A percentile compares a stretch with the other conserved stretches of the same genome.
Evolutionary conservation across 352 stramenopile species (phyloP).

Genomic region (Globisporangium paddicum): DNA sequence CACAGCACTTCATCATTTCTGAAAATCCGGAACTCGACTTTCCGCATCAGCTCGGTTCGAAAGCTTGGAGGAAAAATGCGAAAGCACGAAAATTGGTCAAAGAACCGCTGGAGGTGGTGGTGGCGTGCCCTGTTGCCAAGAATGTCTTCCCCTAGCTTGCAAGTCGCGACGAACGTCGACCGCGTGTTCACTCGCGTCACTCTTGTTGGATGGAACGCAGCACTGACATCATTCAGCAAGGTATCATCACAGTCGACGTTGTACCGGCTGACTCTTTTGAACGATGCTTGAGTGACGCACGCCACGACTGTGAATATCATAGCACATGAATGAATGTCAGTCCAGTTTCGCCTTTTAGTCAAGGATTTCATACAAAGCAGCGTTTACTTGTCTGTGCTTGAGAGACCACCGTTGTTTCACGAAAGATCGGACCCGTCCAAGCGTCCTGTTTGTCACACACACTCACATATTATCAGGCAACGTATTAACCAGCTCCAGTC

Average conservation of each 20-base stretch:
- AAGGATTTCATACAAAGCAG: background rate
- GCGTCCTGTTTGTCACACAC: background rate
- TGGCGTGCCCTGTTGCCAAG: background rate
- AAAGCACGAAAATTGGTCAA: conserved; percentile 36
- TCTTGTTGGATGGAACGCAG: conserved; percentile 13
- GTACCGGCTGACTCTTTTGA: conserved; percentile 30
- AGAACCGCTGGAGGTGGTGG: conserved; percentile 20
- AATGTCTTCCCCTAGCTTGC: conserved; percentile 6
- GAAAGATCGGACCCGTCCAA: conserved; percentile 20
- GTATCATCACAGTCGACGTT: conserved; percentile 23
- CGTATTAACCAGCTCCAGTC: background rate
- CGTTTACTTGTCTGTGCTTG: conserved; percentile 35
- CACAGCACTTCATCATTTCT: conserved; percentile 28
- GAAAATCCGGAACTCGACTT: conserved; percentile 23
- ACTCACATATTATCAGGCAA: background rate
- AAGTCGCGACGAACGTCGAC: conserved; percentile 8
- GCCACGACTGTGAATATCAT: conserved; percentile 25
- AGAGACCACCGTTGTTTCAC: conserved; percentile 29
- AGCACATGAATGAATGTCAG: background rate
- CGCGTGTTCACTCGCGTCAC: background rate
- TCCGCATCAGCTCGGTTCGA: conserved; percentile 23
- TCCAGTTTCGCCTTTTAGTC: background rate
- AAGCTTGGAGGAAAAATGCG: conserved; percentile 24
- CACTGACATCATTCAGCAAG: conserved; percentile 17
- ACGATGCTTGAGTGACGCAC: conserved; percentile 34